Evolutionary conservation across 495 filamentous ascomycete species (phyloP).

Genomic region (Chaetomium fimeti): DNA sequence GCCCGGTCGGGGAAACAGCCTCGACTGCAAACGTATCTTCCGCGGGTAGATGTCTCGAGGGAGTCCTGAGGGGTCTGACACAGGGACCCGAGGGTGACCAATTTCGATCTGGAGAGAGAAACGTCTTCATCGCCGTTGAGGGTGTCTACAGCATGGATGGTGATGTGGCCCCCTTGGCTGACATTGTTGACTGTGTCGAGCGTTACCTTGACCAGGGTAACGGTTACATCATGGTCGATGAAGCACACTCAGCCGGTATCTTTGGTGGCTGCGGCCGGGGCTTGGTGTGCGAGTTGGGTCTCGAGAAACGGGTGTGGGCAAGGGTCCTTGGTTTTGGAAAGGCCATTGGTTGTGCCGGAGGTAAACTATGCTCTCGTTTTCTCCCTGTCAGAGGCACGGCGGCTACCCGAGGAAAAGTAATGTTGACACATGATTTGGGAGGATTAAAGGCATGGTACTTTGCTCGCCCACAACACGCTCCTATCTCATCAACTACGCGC

Average conservation of each 20-base stretch:
- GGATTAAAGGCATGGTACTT: conserved; percentile 51
- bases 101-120: conserved; percentile 40
- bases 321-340: conserved; percentile 78
- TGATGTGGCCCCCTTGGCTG: conserved; percentile 62
- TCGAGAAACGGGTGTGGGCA: conserved; percentile 67
- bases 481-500: conserved; percentile 65
- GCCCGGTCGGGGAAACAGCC: not conserved
- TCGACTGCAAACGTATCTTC: not conserved
- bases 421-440: not conserved
- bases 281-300: conserved; percentile 61
- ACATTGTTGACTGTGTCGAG: conserved; percentile 59
- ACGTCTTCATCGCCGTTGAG: conserved; percentile 69
- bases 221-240: conserved; percentile 72
- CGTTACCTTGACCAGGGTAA: conserved; percentile 55
- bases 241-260: conserved; percentile 73
- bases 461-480: conserved; percentile 49
- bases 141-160: conserved; percentile 86
- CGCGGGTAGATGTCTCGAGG: conserved; percentile 19
- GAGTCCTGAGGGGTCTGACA: conserved; percentile 23
- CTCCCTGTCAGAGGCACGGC: not conserved
- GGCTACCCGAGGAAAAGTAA: not conserved
- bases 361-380: not conserved
- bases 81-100: conserved; percentile 5
- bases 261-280: conserved; percentile 64
- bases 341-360: conserved; percentile 65